Evolutionary conservation across 2,329 filamentous ascomycete genomes (phyloP), one percentile per base, ranked within the genome.

Genomic region (Fusarium odoratissimum): DNA sequence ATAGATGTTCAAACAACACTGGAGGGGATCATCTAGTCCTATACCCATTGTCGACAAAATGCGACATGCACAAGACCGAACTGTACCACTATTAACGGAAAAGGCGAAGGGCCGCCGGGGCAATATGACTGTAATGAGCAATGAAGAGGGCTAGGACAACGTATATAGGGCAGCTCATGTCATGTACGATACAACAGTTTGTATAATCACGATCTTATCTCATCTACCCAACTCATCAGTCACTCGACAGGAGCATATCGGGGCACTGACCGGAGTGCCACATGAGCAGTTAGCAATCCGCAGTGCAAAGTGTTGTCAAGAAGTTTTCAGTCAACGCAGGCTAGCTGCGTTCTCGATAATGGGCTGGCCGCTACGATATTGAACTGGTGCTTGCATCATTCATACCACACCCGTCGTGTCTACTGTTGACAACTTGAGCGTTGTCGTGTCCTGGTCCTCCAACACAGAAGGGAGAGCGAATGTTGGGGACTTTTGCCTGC

Each of bases 31-130:
- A 42, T n/a, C 12, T 30, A 30, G 31, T 19, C 42, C 37, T 21
- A 28, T 9, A 46, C 35, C 44, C 28, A 40, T 25, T 37, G 59
- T 35, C 38, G 21, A 49, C 35, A 30, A 40, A 46, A 68, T 51
- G 46, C 37, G 60, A 40, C 25, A 44, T 67, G 71, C 69, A 66
- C 30, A 57, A 74, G 38, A 72, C 11, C 55, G 10, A 60, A 54
- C 56, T 73, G 71, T 73, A 73, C 46, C 68, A 74, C 57, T 67
- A 69, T 69, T 28, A 28, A 42, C 38, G 51, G 48, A 56, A 63
- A 42, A 46, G 37, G 42, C 48, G 33, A 60, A 54, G 42, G 35
- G 40, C 28, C 21, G 38, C 44, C 30, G 17, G 30, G 16, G 23
- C 21, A 33, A 49, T 31, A 38, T 48, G 46, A 25, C 40, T 68